Evolutionary conservation across 1,284 basidiomycete species (phyloP), one percentile per base, ranked within the genome.

Genomic region (Cutaneotrichosporon dermatis): DNA sequence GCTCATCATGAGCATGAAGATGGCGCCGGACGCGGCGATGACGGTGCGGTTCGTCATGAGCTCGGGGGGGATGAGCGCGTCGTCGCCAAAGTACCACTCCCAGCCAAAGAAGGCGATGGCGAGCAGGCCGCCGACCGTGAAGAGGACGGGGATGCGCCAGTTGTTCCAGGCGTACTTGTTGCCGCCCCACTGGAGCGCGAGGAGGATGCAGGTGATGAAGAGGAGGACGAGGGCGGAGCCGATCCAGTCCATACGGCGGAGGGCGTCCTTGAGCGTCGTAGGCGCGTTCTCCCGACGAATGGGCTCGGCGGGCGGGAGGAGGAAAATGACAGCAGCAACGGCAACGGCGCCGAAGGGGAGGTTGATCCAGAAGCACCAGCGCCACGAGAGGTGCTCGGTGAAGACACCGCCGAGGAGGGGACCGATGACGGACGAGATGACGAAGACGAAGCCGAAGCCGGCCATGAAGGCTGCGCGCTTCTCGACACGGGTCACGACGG

Each of bases 331-430:
- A 5, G 75, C 75, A n/a, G 67, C 63, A 48, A 75, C 74, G 7
- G 79, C 73, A 54, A 66, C 53, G 60, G 66, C 74, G 48, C 77
- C 79, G 55, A 80, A 69, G 6, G 81, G 81, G 0, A 82, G 71
- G 69, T 82, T 81, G 71, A 82, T 81, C 71, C 76, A 80, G 73
- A 80, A 81, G 62, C 78, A 80, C 58, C 71, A 79, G 48, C 81
- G 67, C 81, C 81, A 82, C 1, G 75, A 72, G 39, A 79, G 77
- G 15, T 71, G 71, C 55, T 81, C 76, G 16, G 79, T 79, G 63
- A 82, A 81, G 4, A 75, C 79, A 42, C 79, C 79, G 34, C 77
- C 78, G 6, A 80, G 64, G 12, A 79, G 63, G 0, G 79, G 77
- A 6, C 76, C 76, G 40, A 76, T 66, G 41, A 77, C 72, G 16